Evolutionary conservation across 2,329 filamentous ascomycete genomes (phyloP), one percentile per base, ranked within the genome.

Genomic region (Fusarium sarcochroum): DNA sequence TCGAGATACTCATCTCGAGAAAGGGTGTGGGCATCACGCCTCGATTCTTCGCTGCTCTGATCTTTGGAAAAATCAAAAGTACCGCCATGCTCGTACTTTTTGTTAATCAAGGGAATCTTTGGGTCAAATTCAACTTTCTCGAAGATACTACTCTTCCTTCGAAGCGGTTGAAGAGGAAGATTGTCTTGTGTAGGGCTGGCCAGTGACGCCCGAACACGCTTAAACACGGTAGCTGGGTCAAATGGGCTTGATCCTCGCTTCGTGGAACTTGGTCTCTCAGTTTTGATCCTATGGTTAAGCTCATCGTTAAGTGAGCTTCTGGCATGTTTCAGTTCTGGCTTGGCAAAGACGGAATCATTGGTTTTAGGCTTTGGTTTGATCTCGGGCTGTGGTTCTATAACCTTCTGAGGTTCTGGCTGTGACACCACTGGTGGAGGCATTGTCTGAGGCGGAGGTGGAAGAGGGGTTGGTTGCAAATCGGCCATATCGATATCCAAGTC

Each of bases 241-340:
- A 89, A 89, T 1, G 87, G 87, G 65, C 87, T 89, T 3, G 83
- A 79, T 15, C 85, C 82, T 59, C 87, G 79, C 71, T 89, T 89
- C 17, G 79, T 71, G 2, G 78, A 70, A 15, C 32, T 77, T 59
- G 66, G 63, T 66, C 73, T 74, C 50, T 76, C 75, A 37, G 75
- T 76, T 62, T 76, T 67, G 46, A 77, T 72, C 51, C 76, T 66
- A 58, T 76, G 66, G 65, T 73, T 59, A 38, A 72, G 27, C 38
- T 84, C 82, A 17, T 85, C 85, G 27, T 76, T 78, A 27, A 86
- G 76, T 15, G 81, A 84, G 73, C 86, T 89, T 64, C 87, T 81
- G 2, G 87, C 86, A 77, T 89, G 86, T 63, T 83, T 85, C 35
- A 89, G 75, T 66, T 89, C 86, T 3, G 87, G 87, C 63, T 89